Conservation (phyloP, 805 yeast genomes). For the Ogataea polymorpha region DNA sequence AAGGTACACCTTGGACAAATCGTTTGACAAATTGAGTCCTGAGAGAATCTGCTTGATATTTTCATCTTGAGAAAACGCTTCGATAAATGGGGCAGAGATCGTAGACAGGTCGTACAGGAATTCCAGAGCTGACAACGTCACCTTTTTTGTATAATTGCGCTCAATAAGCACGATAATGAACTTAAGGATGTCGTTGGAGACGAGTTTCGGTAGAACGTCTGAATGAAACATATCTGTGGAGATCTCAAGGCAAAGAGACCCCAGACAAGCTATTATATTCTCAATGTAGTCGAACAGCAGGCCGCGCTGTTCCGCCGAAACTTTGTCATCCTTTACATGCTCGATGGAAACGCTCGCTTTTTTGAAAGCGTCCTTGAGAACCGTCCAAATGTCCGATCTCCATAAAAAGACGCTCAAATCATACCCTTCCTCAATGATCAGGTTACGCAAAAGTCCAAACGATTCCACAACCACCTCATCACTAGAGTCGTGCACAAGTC, state of each 20-base stretch:
- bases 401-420: constrained; percentile 72
- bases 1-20: constrained; percentile 23
- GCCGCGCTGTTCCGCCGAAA: constrained; percentile 34
- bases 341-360: constrained; percentile 50
- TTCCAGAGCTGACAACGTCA: constrained; percentile 22
- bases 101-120: constrained; percentile 32
- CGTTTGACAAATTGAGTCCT: constrained; percentile 7
- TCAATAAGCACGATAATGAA: constrained; percentile 38
- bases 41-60: constrained; percentile 11
- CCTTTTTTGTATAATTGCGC: constrained; percentile 30
- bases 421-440: constrained; percentile 84
- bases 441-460: constrained; percentile 74
- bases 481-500: constrained; percentile 60
- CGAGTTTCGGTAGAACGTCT: constrained; percentile 23
- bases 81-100: constrained; percentile 27
- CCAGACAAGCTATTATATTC: constrained; percentile 64
- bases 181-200: constrained; percentile 27
- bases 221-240: constrained; percentile 49
- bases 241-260: constrained; percentile 57
- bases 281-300: constrained; percentile 67
- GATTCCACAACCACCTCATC: constrained; percentile 79
- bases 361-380: constrained; percentile 48
- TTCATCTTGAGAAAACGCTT: constrained; percentile 18
- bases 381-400: constrained; percentile 74
- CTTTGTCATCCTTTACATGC: constrained; percentile 33